Percentiles rank a stretch among this genome's conserved stretches.
These are phyloP conservation scores for Glebionis coronaria DNA, from an alignment of 129 eudicot genomes.

Conservation along the genomic window DNA sequence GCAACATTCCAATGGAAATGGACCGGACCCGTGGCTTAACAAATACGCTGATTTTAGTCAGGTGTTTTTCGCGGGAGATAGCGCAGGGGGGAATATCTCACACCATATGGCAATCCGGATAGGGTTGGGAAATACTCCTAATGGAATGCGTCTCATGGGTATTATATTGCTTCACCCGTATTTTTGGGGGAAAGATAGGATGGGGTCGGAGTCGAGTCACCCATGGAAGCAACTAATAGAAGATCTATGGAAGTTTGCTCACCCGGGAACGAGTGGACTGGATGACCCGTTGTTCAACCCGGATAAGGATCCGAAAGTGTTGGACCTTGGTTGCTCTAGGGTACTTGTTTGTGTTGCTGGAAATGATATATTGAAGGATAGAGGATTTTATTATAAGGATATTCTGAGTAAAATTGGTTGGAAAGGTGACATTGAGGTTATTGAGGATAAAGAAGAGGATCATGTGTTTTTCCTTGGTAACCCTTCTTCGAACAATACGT, in stretches of 20 bases:
- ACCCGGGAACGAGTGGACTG: neutral
- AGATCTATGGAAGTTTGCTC: constrained; percentile 4
- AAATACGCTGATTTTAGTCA: constrained; percentile 25
- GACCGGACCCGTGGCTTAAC: constrained; percentile 35
- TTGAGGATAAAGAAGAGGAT: constrained; percentile 18
- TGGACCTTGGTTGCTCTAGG: neutral
- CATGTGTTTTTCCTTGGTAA: constrained; percentile 18
- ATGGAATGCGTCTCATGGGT: constrained; percentile 28
- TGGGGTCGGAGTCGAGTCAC: constrained; percentile 20
- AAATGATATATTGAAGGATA: constrained; percentile 2
- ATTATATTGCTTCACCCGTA: constrained; percentile 41
- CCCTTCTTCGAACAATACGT: neutral
- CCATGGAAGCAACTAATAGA: neutral
- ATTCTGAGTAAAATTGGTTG: constrained; percentile 4
- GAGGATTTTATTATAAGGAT: constrained; percentile 14
- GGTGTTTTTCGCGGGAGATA: constrained; percentile 40
- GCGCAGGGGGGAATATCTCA: constrained; percentile 45
- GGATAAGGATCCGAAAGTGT: neutral
- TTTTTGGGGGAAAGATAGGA: constrained; percentile 42
- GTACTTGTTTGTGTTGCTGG: constrained; percentile 19
- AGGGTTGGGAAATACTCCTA: constrained; percentile 6
- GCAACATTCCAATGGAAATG: constrained; percentile 25
- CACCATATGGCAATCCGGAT: constrained; percentile 40
- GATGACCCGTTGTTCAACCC: constrained; percentile 21
- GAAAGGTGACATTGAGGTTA: constrained; percentile 7